A percentile compares a stretch with the other conserved stretches of the same genome.
Evolutionary conservation across 2,329 filamentous ascomycete species (phyloP).

Genomic region (Fusarium udum): DNA sequence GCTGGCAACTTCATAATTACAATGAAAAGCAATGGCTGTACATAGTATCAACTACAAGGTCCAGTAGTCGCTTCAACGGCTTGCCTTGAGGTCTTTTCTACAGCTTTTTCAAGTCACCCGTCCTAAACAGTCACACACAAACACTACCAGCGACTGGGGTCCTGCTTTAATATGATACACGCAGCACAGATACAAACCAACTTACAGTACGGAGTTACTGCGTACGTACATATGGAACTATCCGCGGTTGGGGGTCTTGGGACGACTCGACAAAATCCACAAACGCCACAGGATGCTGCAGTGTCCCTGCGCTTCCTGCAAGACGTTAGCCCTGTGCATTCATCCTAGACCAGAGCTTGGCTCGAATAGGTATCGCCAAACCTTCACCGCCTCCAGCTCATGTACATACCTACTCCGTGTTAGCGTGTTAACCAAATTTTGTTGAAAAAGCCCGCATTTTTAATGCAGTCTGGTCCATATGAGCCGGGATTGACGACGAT

Average conservation of each 20-base stretch:
- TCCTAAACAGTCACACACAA: neutral
- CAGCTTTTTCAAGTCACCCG: neutral
- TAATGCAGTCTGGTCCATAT: constrained; percentile 31
- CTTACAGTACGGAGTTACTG: neutral
- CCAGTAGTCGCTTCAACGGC: neutral
- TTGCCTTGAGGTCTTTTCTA: constrained; percentile 26
- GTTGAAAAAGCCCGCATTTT: constrained; percentile 39
- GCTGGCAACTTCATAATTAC: neutral
- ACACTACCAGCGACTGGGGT: neutral
- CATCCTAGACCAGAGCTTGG: constrained; percentile 30
- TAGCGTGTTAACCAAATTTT: constrained; percentile 25
- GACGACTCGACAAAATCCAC: constrained; percentile 9
- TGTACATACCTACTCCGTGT: constrained; percentile 3
- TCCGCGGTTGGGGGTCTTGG: constrained; percentile 10
- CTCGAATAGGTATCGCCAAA: constrained; percentile 42
- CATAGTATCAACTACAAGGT: constrained; percentile 10
- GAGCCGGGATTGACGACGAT: constrained; percentile 26
- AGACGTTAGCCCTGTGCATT: constrained; percentile 40
- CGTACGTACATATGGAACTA: constrained; percentile 4
- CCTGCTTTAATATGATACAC: neutral
- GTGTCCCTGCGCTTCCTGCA: constrained; percentile 30
- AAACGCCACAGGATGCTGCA: neutral
- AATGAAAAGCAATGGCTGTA: neutral
- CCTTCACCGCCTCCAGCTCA: constrained; percentile 41
- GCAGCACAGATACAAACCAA: constrained; percentile 7